Base-by-base conservation (phyloP, 306 rosid species). In the Acacia acuminata region DNA sequence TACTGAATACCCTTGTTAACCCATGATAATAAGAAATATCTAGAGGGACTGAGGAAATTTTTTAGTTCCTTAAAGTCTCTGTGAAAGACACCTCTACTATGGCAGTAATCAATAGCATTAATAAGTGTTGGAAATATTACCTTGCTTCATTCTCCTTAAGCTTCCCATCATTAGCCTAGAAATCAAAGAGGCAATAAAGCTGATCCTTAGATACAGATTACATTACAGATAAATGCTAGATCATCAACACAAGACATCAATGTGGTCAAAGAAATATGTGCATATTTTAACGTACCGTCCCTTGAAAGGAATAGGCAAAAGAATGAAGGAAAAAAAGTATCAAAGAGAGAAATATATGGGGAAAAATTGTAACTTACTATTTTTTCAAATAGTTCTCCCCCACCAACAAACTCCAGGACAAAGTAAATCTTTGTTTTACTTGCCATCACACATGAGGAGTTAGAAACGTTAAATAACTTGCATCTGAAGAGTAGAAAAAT, bases 21-120 rank as follows among this genome's bases (percentile, higher is more conserved):
- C 3, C 34, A 56, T 65, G 47, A 45, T 24, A 71, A 30, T 22
- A 83, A 45, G 61, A 61, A 85, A 68, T 56, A 58, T 74, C n/a
- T n/a, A n/a, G n/a, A n/a, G n/a, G n/a, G n/a, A n/a, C 32, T 25
- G 25, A 9, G 73, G 71, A 32, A 42, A 88, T 58, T 77, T 32
- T 66, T 45, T 42, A 50, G 77, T 93, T 27, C 99, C 99, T 96
- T 96, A 86, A 96, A 85, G 84, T 96, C 99, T 82, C 99, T 84
- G 81, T 96, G 99, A 84, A 89, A 94, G 30, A 96, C 99, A 58
- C 99, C 99, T 91, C 99, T 88, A 75, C 99, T 96, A 77, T 96
- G 99, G 75, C 99, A 94, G 86, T 96, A 96, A 88, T 96, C 99
- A 20, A 96, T 97, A 27, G 98, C 99, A 81, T 96, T 94, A 72